Evolutionary conservation across 1,139 yeast genomes (phyloP).

Genomic region (Protomyces inundatus): DNA sequence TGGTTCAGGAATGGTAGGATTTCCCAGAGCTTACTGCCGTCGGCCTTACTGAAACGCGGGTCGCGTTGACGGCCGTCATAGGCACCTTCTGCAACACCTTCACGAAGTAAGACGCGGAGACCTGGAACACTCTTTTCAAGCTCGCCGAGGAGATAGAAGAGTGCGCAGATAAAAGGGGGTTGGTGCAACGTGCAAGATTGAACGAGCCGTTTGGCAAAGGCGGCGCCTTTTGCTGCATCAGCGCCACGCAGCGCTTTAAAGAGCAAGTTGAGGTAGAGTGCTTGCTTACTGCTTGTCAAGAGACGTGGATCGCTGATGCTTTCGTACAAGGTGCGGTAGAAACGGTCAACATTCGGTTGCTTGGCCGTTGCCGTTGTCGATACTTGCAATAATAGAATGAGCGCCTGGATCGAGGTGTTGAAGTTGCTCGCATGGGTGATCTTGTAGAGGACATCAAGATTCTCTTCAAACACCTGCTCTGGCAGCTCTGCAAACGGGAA

Average conservation of each 20-base stretch:
- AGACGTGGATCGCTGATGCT: conserved; percentile 80
- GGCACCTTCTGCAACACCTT: conserved; percentile 35
- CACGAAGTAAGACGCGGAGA: conserved; percentile 45
- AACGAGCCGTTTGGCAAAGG: conserved; percentile 84
- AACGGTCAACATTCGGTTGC: conserved; percentile 54
- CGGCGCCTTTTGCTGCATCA: conserved; percentile 63
- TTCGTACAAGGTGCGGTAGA: conserved; percentile 83
- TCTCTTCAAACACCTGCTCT: conserved; percentile 63
- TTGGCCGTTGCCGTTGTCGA: conserved; percentile 35
- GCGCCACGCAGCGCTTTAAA: conserved; percentile 78
- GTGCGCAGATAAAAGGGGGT: conserved; percentile 65
- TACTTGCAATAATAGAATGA: conserved; percentile 77
- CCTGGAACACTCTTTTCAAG: conserved; percentile 53
- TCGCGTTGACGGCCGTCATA: conserved; percentile 90
- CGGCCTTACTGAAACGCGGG: conserved; percentile 81
- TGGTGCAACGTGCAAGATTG: conserved; percentile 74
- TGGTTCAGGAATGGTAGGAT: conserved; percentile 60
- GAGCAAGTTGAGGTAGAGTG: conserved; percentile 77
- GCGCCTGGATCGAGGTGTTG: conserved; percentile 89
- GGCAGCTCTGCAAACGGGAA: conserved; percentile 86
- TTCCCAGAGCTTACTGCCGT: conserved; percentile 82
- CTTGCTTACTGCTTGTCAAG: conserved; percentile 77
- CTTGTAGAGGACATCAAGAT: conserved; percentile 75
- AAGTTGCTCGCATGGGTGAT: conserved; percentile 93
- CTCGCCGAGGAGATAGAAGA: conserved; percentile 70